Evolutionary conservation across 345 rosid genomes (phyloP).

Genomic region (Arabidopsis arenosa): DNA sequence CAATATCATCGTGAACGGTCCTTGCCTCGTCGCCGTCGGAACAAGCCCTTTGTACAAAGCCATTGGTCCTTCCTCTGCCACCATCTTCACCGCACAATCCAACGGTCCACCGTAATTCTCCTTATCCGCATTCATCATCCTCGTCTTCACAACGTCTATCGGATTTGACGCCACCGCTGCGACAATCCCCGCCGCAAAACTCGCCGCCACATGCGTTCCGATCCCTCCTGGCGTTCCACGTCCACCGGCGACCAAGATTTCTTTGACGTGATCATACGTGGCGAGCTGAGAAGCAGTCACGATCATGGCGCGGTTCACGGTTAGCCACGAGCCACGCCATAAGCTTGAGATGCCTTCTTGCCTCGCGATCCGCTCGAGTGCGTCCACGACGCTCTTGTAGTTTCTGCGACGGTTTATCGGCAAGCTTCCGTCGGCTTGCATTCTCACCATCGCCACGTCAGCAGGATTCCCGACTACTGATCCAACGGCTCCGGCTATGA

Average conservation of each 20-base stretch:
- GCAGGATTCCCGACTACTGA: constrained; percentile 87
- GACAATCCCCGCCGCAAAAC: constrained; percentile 81
- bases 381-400: constrained; percentile 71
- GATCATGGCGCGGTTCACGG: constrained; percentile 90
- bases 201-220: constrained; percentile 78
- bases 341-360: constrained; percentile 74
- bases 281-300: constrained; percentile 93
- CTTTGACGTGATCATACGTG: constrained; percentile 80
- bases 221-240: constrained; percentile 68
- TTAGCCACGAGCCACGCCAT: constrained; percentile 84
- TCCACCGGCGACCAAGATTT: constrained; percentile 52
- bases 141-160: constrained; percentile 84
- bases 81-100: constrained; percentile 77
- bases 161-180: constrained; percentile 89
- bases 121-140: constrained; percentile 82
- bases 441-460: constrained; percentile 88
- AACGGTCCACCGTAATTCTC: constrained; percentile 66
- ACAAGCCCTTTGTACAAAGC: constrained; percentile 84
- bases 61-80: constrained; percentile 75
- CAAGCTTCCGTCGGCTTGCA: constrained; percentile 88
- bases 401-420: constrained; percentile 73
- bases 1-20: constrained; percentile 83
- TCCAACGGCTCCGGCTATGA: constrained; percentile 79
- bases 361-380: constrained; percentile 61
- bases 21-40: constrained; percentile 88